phyloP scores from a whole-genome alignment of 768 basidiomycete genomes.

The Amanita subjunquillea region DNA sequence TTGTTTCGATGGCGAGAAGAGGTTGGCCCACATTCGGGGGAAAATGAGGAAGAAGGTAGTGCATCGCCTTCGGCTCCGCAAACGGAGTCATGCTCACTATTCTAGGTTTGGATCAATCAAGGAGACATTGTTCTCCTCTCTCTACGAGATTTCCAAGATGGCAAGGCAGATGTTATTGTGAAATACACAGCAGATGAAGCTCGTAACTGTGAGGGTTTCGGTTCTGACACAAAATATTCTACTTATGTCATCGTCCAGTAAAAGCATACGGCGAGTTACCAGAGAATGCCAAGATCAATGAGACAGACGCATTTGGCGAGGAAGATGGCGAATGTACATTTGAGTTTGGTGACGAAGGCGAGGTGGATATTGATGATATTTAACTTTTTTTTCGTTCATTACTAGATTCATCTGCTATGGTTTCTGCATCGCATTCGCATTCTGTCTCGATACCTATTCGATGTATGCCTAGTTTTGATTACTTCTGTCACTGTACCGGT shows the following conservation, averaged over 20 bases:
- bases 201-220: constrained; percentile 49
- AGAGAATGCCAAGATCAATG: constrained; percentile 93
- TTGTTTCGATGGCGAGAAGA: constrained; percentile 97
- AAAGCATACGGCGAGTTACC: constrained; percentile 98
- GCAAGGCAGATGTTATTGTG: constrained; percentile 98
- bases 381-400: constrained; percentile 24
- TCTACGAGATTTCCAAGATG: constrained; percentile 97
- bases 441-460: constrained; percentile 10
- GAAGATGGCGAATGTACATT: constrained; percentile 85
- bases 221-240: neutral
- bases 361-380: constrained; percentile 87
- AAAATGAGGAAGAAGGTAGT: constrained; percentile 98
- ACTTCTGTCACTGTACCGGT: constrained; percentile 11
- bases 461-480: constrained; percentile 10
- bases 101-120: constrained; percentile 97
- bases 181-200: constrained; percentile 98
- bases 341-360: constrained; percentile 84
- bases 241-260: constrained; percentile 30
- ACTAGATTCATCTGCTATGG: constrained; percentile 7
- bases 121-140: constrained; percentile 94
- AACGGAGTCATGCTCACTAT: constrained; percentile 4
- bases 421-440: constrained; percentile 11
- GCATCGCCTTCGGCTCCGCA: constrained; percentile 13
- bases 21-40: constrained; percentile 94
- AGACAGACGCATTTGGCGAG: constrained; percentile 88